Evolutionary conservation across 345 rosid genomes (phyloP).

Genomic region (Garcia nutans): DNA sequence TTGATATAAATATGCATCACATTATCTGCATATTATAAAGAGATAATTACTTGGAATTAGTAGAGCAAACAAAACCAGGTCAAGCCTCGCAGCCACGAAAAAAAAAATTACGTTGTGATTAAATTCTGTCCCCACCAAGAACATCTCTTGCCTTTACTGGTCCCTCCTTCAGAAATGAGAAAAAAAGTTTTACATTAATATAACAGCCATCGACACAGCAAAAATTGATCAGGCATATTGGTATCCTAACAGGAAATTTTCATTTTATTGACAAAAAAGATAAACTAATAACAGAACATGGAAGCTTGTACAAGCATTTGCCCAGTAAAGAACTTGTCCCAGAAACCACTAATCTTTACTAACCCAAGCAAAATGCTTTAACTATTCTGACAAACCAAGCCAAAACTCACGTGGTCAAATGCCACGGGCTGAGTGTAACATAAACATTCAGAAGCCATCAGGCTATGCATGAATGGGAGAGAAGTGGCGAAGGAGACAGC

Average conservation of each 20-base stretch:
- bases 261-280: not conserved
- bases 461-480: not conserved
- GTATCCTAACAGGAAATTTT: not conserved
- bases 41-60: slow-evolving; percentile 21
- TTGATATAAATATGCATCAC: slow-evolving; percentile 77
- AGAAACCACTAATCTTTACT: not conserved
- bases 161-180: slow-evolving; percentile 61
- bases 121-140: slow-evolving; percentile 54
- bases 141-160: slow-evolving; percentile 63
- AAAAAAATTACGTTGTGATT: too few species aligned
- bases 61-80: slow-evolving; percentile 10
- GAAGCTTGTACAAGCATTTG: not conserved
- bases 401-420: not conserved
- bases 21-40: slow-evolving; percentile 49
- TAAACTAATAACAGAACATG: not conserved
- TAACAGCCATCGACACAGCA: not conserved
- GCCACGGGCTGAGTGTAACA: not conserved
- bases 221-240: too few species aligned
- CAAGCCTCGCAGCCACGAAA: slow-evolving; percentile 1
- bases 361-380: not conserved
- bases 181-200: slow-evolving; percentile 9
- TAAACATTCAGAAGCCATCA: not conserved
- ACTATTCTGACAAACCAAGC: not conserved
- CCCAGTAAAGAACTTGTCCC: not conserved
- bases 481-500: not conserved